A percentile compares a stretch with the other conserved stretches of the same genome.
Evolutionary conservation across 2,329 filamentous ascomycete genomes (phyloP).

Genomic region (Aspergillus thermomutatus): DNA sequence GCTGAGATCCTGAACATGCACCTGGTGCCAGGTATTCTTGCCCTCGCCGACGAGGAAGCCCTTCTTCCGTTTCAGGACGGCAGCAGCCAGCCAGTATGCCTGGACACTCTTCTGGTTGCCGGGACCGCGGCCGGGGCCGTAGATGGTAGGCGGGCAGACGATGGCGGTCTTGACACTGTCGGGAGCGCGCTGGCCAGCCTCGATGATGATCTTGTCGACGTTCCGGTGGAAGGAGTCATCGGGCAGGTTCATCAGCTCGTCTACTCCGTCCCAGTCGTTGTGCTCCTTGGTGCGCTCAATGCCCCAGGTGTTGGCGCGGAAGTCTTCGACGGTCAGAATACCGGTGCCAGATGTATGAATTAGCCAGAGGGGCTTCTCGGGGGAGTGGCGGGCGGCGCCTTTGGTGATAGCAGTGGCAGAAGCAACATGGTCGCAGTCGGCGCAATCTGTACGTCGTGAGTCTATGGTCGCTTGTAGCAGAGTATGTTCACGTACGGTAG

Average conservation of each 20-base stretch:
- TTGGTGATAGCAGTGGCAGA: conserved; percentile 41
- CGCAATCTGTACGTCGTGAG: conserved; percentile 31
- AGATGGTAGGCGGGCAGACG: conserved; percentile 41
- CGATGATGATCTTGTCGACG: conserved; percentile 40
- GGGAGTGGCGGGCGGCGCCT: conserved; percentile 35
- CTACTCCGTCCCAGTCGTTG: conserved; percentile 45
- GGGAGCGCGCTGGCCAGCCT: conserved; percentile 20
- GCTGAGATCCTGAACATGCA: conserved; percentile 41
- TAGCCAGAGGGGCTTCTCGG: conserved; percentile 36
- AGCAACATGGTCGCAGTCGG: conserved; percentile 43
- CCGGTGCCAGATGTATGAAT: conserved; percentile 47
- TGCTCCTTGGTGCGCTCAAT: conserved; percentile 42
- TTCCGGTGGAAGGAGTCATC: conserved; percentile 39
- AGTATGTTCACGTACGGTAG: conserved; percentile 33
- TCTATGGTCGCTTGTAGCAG: neutral
- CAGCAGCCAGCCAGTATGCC: conserved; percentile 38
- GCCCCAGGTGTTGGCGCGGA: conserved; percentile 37
- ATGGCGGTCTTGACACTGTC: conserved; percentile 36
- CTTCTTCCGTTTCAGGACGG: conserved; percentile 34
- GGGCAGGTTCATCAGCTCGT: conserved; percentile 41
- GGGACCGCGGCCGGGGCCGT: conserved; percentile 38
- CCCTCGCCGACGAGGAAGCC: conserved; percentile 40
- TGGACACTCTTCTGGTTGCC: conserved; percentile 41
- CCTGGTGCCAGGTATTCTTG: conserved; percentile 40
- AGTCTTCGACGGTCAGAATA: conserved; percentile 42